Evolutionary conservation across 106 monocot genomes (phyloP).

Genomic region (Triglochin maritima): DNA sequence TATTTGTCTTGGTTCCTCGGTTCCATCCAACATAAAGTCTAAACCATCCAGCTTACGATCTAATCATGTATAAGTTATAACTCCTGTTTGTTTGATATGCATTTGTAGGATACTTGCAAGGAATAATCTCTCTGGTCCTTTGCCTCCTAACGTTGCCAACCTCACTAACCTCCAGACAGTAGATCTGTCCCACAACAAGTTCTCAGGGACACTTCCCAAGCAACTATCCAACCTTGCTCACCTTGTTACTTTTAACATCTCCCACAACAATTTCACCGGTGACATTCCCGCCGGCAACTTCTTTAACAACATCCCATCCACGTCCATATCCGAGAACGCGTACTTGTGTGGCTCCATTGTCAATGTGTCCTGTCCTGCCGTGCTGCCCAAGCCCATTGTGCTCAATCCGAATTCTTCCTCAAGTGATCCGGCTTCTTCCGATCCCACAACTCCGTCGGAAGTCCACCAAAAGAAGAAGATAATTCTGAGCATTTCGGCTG

Average conservation of each 20-base stretch:
- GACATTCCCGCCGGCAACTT: slow-evolving; percentile 60
- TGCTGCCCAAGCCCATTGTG: slow-evolving; percentile 90
- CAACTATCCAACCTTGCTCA: slow-evolving; percentile 51
- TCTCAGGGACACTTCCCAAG: slow-evolving; percentile 59
- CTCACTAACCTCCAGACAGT: slow-evolving; percentile 49
- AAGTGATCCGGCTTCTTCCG: slow-evolving; percentile 4
- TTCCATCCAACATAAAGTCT: too few relatives aligned
- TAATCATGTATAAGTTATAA: not conserved
- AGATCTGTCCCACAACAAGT: slow-evolving; percentile 56
- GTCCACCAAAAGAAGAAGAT: slow-evolving; percentile 55
- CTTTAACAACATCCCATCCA: slow-evolving; percentile 48
- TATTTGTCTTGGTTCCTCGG: too few relatives aligned
- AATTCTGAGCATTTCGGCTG: slow-evolving; percentile 72
- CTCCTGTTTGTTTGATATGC: slow-evolving; percentile 10
- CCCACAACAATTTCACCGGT: slow-evolving; percentile 65
- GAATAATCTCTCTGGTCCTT: slow-evolving; percentile 63
- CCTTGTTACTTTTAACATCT: slow-evolving; percentile 63
- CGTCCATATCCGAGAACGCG: slow-evolving; percentile 65
- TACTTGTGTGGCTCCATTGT: slow-evolving; percentile 62
- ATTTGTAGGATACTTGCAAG: slow-evolving; percentile 47
- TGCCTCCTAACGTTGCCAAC: slow-evolving; percentile 46
- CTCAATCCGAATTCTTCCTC: slow-evolving; percentile 78
- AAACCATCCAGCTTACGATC: not conserved
- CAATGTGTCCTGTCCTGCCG: slow-evolving; percentile 46
- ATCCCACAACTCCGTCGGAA: slow-evolving; percentile 15